Conservation (phyloP, 2,329 filamentous ascomycete genomes). For the Phialophora expanda region DNA sequence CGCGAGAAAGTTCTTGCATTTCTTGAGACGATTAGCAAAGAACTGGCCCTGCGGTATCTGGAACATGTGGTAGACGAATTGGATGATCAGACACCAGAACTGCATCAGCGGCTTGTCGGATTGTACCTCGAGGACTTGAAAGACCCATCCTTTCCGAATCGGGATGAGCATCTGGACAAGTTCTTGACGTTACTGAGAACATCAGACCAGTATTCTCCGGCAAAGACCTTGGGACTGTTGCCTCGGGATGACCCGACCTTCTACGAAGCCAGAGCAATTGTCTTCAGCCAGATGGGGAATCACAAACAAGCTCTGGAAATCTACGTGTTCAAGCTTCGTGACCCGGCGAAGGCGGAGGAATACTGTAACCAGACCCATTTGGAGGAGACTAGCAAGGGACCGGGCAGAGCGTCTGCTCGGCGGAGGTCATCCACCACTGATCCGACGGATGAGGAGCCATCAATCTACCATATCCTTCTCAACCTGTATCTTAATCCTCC, state of each 20-base stretch:
- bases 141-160: conserved; percentile 50
- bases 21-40: conserved; percentile 69
- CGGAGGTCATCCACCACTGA: conserved; percentile 52
- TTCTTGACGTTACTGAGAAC: conserved; percentile 76
- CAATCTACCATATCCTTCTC: conserved; percentile 90
- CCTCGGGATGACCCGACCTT: conserved; percentile 82
- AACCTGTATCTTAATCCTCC: conserved; percentile 87
- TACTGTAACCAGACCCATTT: conserved; percentile 89
- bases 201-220: conserved; percentile 80
- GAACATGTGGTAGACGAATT: conserved; percentile 91
- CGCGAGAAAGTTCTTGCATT: conserved; percentile 76
- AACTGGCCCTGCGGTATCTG: conserved; percentile 79
- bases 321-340: conserved; percentile 91
- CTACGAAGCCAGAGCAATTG: conserved; percentile 86
- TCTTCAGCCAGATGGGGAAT: conserved; percentile 92
- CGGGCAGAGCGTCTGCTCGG: conserved; percentile 44
- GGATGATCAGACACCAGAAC: conserved; percentile 79
- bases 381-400: conserved; percentile 53
- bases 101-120: conserved; percentile 83
- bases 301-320: conserved; percentile 97
- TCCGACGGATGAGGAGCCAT: conserved; percentile 65
- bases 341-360: conserved; percentile 89
- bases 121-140: conserved; percentile 67
- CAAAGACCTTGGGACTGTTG: conserved; percentile 76
- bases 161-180: conserved; percentile 65